phyloP scores from a whole-genome alignment of 129 eudicot genomes.

The Flaveria bidentis region DNA sequence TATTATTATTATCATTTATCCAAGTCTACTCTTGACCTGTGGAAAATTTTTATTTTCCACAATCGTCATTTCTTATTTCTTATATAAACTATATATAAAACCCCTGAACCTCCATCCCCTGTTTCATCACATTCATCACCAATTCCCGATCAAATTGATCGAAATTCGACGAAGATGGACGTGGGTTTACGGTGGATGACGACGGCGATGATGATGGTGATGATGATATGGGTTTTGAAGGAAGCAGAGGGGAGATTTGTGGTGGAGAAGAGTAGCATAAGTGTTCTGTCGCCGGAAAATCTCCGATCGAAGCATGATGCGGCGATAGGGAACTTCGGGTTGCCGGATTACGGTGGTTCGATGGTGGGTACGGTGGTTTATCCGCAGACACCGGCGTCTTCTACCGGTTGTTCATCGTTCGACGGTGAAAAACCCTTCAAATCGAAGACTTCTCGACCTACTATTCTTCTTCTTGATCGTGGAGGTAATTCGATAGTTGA shows the following conservation, averaged over 20 bases:
- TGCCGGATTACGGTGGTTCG: conserved; percentile 93
- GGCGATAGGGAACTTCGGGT: conserved; percentile 88
- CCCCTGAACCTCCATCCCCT: conserved; percentile 16
- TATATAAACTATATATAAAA: not conserved
- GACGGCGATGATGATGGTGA: not conserved
- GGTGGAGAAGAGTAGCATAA: conserved; percentile 87
- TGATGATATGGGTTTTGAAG: conserved; percentile 9
- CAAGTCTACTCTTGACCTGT: conserved; percentile 48
- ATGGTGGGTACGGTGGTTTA: conserved; percentile 79
- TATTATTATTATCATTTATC: conserved; percentile 16
- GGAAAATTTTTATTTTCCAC: conserved; percentile 23
- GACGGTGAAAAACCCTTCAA: conserved; percentile 79
- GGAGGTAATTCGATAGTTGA: conserved; percentile 60
- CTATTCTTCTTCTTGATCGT: conserved; percentile 91
- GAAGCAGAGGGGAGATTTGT: conserved; percentile 59
- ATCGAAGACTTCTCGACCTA: conserved; percentile 60
- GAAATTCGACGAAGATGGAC: not conserved
- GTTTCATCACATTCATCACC: conserved; percentile 3
- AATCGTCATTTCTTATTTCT: conserved; percentile 1
- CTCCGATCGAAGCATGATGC: conserved; percentile 70
- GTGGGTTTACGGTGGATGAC: not conserved
- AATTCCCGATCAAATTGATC: not conserved
- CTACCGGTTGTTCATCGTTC: conserved; percentile 55
- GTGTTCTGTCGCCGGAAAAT: conserved; percentile 57
- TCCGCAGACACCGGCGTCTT: conserved; percentile 36